phyloP scores from a whole-genome alignment of 805 yeast species.

The Suhomyces emberorum region DNA sequence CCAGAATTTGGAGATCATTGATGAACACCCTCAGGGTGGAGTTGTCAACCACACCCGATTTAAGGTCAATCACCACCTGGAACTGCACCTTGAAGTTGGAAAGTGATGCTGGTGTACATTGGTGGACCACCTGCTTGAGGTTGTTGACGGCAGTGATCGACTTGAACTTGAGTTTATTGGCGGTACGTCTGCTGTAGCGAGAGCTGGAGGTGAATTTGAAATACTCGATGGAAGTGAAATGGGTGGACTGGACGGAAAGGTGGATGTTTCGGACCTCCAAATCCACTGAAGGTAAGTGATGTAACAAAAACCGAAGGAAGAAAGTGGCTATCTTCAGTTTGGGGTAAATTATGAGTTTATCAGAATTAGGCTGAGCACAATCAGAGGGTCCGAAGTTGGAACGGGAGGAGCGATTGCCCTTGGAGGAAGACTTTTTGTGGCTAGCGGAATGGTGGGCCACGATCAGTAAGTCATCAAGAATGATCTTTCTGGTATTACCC shows the following conservation, averaged over 20 bases:
- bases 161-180: slow-evolving; percentile 17
- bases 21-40: slow-evolving; percentile 17
- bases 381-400: background rate
- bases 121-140: slow-evolving; percentile 8
- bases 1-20: slow-evolving; percentile 21
- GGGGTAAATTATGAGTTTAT: slow-evolving; percentile 16
- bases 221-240: slow-evolving; percentile 14
- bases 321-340: slow-evolving; percentile 7
- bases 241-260: background rate
- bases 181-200: slow-evolving; percentile 16
- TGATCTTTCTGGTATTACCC: slow-evolving; percentile 35
- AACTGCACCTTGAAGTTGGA: slow-evolving; percentile 12
- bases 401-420: background rate
- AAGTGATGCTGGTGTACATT: slow-evolving; percentile 3
- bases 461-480: slow-evolving; percentile 25
- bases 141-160: slow-evolving; percentile 10
- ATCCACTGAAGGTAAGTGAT: slow-evolving; percentile 20
- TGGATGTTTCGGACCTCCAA: slow-evolving; percentile 19
- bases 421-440: background rate
- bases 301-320: slow-evolving; percentile 13
- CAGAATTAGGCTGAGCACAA: background rate
- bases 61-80: slow-evolving; percentile 14
- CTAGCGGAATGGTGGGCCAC: background rate
- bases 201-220: slow-evolving; percentile 18
- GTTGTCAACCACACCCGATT: slow-evolving; percentile 17